Base-by-base conservation (phyloP, 2,329 filamentous ascomycete genomes). In the Ramichloridium luteum region DNA sequence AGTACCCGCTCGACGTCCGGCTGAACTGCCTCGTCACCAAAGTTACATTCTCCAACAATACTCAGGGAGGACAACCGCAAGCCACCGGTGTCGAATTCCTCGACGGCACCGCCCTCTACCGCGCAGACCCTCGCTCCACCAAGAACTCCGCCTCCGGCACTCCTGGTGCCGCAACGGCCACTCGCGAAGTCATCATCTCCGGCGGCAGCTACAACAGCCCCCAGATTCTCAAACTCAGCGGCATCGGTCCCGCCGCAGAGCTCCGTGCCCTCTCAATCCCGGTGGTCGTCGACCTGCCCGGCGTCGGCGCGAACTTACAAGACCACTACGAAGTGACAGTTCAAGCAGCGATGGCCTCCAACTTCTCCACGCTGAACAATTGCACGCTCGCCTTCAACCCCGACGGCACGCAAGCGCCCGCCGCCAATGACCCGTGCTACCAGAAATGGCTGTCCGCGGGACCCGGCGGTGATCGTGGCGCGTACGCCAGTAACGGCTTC, bases 1-100 rank as follows among this genome's bases (percentile, higher is more conserved):
- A 30, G 16, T 40, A 40, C 30, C 33, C 25, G 53, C 31, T 37
- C 25, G 22, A 34, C 31, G 27, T 47, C 37, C 18, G 37, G n/a
- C 28, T 44, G 31, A n/a, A 88, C 63, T n/a, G 61, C 72, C 40
- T 73, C 69, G n/a, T 75, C 71, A n/a, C 68, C 74, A 55, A 82
- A 83, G 9, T 74, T 74, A 43, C 80, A 64, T 33, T 81, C 77
- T 13, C 67, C 75, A 48, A 30, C 31, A 29, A 43, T 31, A 25
- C 33, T 13, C 31, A 14, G n/a, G 28, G 30, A 5, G 15, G n/a
- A 10, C 16, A 13, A 10, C 32, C 27, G 6, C 25, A 27, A 30
- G 58, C 57, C 2, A 54, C 47, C 12, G 57, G 57, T 30, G 56
- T 61, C 6, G 49, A 59, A 31, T 60, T 56, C 41, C 49, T 57